These are phyloP conservation scores for Hirschioporus abietinus DNA, from an alignment of 768 basidiomycete genomes.

Conservation along the genomic window DNA sequence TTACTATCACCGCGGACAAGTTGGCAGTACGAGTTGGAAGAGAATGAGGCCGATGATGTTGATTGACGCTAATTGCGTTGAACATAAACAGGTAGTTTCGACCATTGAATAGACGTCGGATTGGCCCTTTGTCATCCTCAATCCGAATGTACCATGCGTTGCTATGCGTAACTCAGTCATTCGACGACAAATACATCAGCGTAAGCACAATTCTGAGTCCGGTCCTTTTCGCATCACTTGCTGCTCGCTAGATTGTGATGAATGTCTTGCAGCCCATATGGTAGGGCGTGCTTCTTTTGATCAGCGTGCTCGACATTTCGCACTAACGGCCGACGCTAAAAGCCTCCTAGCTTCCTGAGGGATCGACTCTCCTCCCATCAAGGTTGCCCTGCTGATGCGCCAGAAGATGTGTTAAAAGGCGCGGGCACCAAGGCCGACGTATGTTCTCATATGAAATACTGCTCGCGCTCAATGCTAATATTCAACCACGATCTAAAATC, in stretches of 20 bases:
- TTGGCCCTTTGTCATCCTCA: not conserved
- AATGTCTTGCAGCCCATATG: not conserved
- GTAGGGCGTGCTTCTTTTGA: not conserved
- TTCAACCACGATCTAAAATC: no score
- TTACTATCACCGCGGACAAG: not conserved
- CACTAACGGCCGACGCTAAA: not conserved
- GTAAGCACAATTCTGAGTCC: not conserved
- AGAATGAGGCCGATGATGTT: not conserved
- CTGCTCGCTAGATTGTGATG: not conserved
- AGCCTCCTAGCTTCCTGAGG: not conserved
- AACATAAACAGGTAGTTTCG: not conserved
- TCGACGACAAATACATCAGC: not conserved
- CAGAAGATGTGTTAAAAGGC: not conserved
- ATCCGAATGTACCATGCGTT: not conserved
- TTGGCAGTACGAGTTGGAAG: not conserved
- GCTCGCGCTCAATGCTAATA: no score
- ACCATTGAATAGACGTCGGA: not conserved
- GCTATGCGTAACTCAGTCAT: not conserved
- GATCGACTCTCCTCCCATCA: slow-evolving; percentile 1
- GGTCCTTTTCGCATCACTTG: not conserved
- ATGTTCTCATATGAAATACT: not conserved
- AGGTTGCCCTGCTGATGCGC: not conserved
- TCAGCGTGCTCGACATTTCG: not conserved
- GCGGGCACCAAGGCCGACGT: not conserved
- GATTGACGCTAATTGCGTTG: not conserved